Evolutionary conservation across 2,329 filamentous ascomycete species (phyloP), one percentile per base, ranked within the genome.

Genomic region (Mollisiaceae sp.): DNA sequence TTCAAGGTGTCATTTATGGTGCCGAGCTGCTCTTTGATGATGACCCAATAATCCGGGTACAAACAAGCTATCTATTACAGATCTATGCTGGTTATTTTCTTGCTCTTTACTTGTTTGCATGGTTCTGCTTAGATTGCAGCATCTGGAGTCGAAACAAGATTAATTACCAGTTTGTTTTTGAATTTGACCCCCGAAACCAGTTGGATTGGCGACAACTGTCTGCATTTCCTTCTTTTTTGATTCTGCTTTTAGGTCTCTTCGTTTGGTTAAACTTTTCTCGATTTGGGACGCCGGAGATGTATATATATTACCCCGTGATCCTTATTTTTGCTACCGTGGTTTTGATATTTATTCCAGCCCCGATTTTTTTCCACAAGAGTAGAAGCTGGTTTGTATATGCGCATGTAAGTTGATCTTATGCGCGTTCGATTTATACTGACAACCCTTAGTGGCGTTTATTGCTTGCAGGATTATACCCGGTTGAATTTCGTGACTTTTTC

Each of bases 401-500:
- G n/a, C 89, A 94, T 79, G 91, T 94, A 78, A 81, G 91, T 82
- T 20, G 32, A 4, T 15, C 12, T 32, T 1, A 22, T 60, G 38
- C 57, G 52, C 24, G 20, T 22, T 39, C 2, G 24, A 59, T 22
- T 9, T 12, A 64, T 38, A 65, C 78, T 82, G 68, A 82, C 63
- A 8, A 4, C 14, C 12, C 45, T 9, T 69, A 95, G 90, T 96
- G 91, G 86, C 91, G 95, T 67, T 82, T 98, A 20, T 80, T 96
- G 61, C 85, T 94, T 58, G 92, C 94, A 15, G 94, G 94, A 4
- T 77, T 97, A 22, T 97, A 96, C 74, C 93, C 93, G 1, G 95
- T 99, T 59, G 94, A 98, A 76, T 99, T 98, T 77, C 88, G 94
- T 65, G 95, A 99, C 78, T 98, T 99, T 80, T 98, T 97, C 78